Evolutionary conservation across 1,284 basidiomycete species (phyloP).

Genomic region (Apiotrichum siamense): DNA sequence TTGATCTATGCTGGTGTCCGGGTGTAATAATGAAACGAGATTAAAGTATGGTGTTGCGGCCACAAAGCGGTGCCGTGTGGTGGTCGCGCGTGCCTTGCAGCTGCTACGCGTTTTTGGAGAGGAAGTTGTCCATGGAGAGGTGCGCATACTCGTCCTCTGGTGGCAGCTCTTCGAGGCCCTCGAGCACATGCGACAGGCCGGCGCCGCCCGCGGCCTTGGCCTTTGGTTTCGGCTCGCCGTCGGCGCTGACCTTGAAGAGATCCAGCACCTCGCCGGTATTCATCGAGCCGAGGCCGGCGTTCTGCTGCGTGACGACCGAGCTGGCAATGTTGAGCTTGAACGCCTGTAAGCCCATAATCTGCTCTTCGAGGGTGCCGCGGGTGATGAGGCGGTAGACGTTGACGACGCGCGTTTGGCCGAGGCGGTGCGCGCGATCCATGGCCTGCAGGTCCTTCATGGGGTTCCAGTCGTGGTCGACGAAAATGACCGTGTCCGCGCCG

Average conservation of each 20-base stretch:
- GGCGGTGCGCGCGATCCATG: conserved; percentile 97
- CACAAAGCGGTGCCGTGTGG: too few species aligned
- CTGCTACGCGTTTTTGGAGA: conserved; percentile 33
- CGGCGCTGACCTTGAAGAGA: conserved; percentile 75
- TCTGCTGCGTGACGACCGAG: conserved; percentile 95
- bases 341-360: conserved; percentile 98
- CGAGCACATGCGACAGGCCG: conserved; percentile 70
- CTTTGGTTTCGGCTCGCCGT: conserved; percentile 51
- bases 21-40: too few species aligned
- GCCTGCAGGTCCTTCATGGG: conserved; percentile 99
- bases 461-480: conserved; percentile 99
- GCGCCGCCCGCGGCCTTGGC: background rate
- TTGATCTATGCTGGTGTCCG: too few species aligned
- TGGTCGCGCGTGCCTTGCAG: background rate
- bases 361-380: conserved; percentile 94
- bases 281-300: conserved; percentile 87
- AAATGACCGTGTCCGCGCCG: conserved; percentile 98
- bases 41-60: background rate
- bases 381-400: conserved; percentile 98
- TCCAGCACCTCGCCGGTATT: conserved; percentile 96
- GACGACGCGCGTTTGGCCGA: conserved; percentile 98
- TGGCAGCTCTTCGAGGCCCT: conserved; percentile 78
- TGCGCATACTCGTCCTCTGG: conserved; percentile 83
- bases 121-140: conserved; percentile 73
- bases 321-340: conserved; percentile 99